These are phyloP conservation scores for Ailanthus altissimus DNA, from an alignment of 345 rosid species.

Conservation along the genomic window DNA sequence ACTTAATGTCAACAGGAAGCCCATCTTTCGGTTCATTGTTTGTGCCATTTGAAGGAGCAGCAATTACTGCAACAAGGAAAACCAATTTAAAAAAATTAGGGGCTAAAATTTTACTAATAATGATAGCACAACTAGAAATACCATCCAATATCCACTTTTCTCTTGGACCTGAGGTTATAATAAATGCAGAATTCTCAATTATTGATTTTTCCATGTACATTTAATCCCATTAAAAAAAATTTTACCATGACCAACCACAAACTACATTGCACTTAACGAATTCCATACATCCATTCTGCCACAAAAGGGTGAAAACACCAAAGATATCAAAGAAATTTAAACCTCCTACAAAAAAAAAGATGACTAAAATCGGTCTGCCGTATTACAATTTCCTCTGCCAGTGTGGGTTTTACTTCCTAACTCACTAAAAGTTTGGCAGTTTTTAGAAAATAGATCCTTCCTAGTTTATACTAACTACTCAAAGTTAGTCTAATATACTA, in stretches of 20 bases:
- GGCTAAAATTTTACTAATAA: not conserved
- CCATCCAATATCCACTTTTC: constrained; percentile 1
- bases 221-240: constrained; percentile 1
- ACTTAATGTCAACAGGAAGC: constrained; percentile 74
- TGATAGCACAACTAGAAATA: not conserved
- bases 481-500: not conserved
- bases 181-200: not conserved
- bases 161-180: constrained; percentile 10
- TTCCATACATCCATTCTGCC: not conserved
- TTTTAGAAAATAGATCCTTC: not conserved
- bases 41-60: constrained; percentile 65
- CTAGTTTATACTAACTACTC: not conserved
- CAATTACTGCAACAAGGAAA: constrained; percentile 54
- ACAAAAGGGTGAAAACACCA: not conserved
- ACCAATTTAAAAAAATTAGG: constrained; percentile 25
- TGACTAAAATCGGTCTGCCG: not conserved
- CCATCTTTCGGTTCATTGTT: constrained; percentile 61
- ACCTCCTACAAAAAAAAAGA: not conserved
- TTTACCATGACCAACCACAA: not conserved
- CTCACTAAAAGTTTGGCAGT: not conserved
- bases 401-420: constrained; percentile 6
- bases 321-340: not conserved
- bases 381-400: not conserved
- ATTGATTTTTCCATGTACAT: not conserved
- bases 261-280: constrained; percentile 3